Evolutionary conservation across 116 monocot species (phyloP), one percentile per base, ranked within the genome.

Genomic region (Zostera marina): DNA sequence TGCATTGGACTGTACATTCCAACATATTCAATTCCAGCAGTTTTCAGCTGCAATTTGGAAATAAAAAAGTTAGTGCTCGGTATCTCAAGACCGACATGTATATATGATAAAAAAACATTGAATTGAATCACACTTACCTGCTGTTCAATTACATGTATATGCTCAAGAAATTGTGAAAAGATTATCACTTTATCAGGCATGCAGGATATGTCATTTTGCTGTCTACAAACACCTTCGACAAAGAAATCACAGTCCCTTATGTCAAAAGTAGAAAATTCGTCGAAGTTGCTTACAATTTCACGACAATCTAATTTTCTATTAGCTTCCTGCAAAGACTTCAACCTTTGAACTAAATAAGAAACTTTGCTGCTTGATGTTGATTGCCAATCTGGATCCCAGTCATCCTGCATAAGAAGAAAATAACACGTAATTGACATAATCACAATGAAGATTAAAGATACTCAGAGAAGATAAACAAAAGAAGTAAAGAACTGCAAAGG

Each of bases 141-240:
- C 61, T 88, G 82, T 48, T 88, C 84, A 60, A 94, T 88, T 51
- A 88, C 88, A 82, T 85, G 76, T 52, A 94, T 85, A 64, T 94
- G 94, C 73, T 94, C 94, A 42, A 94, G 85, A 78, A 94, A 94
- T 63, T 94, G 94, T 67, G 94, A 85, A 72, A 94, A 94, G 65
- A 94, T 78, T 40, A 94, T 94, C 44, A 84, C 88, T 81, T 94
- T 94, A 22, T 85, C 77, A 54, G 79, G 77, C 47, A 52, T 65
- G 61, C 14, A 59, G 52, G 65, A 61, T 51, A 59, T 49, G 41
- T 8, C 58, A 66, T 70, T 42, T 17, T 8, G 39, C 26, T 26
- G 65, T 41, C 40, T 22, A 16, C 41, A 61, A 45, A 8, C 61
- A 61, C 32, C 47, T 22, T 26, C 25, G 0, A 26, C 16, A 9